phyloP scores from a whole-genome alignment of 2,329 filamentous ascomycete genomes.

The Saccharata proteae region DNA sequence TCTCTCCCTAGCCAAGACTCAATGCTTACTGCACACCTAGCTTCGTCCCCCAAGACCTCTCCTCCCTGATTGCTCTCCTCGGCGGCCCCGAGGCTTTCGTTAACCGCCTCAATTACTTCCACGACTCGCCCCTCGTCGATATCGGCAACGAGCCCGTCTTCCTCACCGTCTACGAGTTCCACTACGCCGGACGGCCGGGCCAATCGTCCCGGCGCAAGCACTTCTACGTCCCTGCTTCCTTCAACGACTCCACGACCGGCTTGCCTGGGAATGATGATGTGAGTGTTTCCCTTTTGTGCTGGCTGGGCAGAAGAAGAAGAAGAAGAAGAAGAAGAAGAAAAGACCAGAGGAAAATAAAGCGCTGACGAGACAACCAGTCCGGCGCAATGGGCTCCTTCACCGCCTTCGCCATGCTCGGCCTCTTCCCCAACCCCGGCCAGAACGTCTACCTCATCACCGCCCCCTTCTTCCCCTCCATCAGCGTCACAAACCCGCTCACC shows the following conservation, averaged over 20 bases:
- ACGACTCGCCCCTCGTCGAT: constrained; percentile 31
- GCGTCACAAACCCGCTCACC: constrained; percentile 26
- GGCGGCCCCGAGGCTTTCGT: constrained; percentile 31
- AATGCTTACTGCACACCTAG: constrained; percentile 1
- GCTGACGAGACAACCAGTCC: constrained; percentile 9
- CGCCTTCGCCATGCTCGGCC: constrained; percentile 31
- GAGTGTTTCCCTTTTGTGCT: not conserved
- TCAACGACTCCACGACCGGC: constrained; percentile 28
- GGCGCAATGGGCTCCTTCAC: constrained; percentile 36
- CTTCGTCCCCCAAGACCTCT: constrained; percentile 34
- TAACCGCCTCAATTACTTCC: constrained; percentile 31
- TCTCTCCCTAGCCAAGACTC: not conserved
- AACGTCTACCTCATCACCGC: constrained; percentile 37
- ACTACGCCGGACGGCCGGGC: constrained; percentile 33
- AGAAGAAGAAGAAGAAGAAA: too few relatives aligned
- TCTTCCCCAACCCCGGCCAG: constrained; percentile 36
- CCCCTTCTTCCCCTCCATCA: constrained; percentile 32
- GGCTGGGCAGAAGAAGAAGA: not conserved
- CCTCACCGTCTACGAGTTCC: constrained; percentile 33
- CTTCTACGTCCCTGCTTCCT: constrained; percentile 32
- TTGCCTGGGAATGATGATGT: constrained; percentile 35
- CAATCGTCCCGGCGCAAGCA: constrained; percentile 30
- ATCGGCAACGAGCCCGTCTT: constrained; percentile 37
- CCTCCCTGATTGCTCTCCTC: constrained; percentile 25
- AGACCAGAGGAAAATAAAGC: too few relatives aligned